Evolutionary conservation across 768 basidiomycete species (phyloP).

Genomic region (Boletus edulis): DNA sequence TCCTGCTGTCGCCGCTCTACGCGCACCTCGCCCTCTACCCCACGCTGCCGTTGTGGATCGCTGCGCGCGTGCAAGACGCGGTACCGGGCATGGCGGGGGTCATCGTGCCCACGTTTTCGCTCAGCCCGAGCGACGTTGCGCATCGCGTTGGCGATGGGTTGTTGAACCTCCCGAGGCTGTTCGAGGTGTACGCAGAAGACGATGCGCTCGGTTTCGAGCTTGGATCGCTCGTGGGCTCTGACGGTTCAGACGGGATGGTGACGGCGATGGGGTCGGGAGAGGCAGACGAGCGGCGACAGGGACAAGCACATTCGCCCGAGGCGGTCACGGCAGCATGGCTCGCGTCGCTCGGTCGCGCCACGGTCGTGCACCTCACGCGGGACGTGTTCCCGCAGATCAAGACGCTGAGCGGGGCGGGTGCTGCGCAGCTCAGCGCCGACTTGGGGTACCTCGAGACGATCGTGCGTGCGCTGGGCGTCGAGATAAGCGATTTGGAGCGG

Average conservation of each 20-base stretch:
- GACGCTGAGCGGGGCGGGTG: slow-evolving; percentile 60
- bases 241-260: slow-evolving; percentile 36
- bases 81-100: slow-evolving; percentile 37
- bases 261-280: slow-evolving; percentile 21
- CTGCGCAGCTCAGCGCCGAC: slow-evolving; percentile 83
- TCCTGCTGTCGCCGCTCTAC: slow-evolving; percentile 80
- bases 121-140: slow-evolving; percentile 86
- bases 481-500: slow-evolving; percentile 70
- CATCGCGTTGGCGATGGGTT: slow-evolving; percentile 92
- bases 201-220: slow-evolving; percentile 88
- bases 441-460: slow-evolving; percentile 90
- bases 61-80: slow-evolving; percentile 30
- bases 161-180: slow-evolving; percentile 87
- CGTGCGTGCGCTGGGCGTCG: slow-evolving; percentile 85
- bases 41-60: slow-evolving; percentile 63
- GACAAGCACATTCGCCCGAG: slow-evolving; percentile 57
- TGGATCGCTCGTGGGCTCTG: slow-evolving; percentile 72
- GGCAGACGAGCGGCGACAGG: slow-evolving; percentile 17
- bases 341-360: slow-evolving; percentile 79
- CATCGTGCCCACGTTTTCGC: slow-evolving; percentile 84
- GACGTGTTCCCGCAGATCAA: slow-evolving; percentile 71
- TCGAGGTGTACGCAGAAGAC: slow-evolving; percentile 93
- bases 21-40: slow-evolving; percentile 73
- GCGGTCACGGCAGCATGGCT: slow-evolving; percentile 90
- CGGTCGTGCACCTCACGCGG: slow-evolving; percentile 70